These are phyloP conservation scores for Pyracantha coccinea DNA, from an alignment of 331 rosid genomes.

Conservation along the genomic window DNA sequence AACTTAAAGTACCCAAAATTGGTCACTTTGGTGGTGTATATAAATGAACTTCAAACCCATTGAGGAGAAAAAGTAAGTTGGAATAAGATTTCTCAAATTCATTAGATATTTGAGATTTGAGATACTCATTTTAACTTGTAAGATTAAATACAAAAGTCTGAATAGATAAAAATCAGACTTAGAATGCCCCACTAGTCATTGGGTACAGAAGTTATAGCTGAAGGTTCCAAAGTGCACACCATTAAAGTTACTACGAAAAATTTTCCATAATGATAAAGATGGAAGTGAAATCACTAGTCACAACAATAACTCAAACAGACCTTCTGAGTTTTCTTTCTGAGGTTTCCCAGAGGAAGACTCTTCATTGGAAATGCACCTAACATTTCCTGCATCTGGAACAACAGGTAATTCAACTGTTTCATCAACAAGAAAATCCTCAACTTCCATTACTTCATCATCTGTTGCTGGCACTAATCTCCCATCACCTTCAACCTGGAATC, in stretches of 20 bases:
- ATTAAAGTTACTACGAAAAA: constrained; percentile 1
- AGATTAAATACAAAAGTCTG: background rate
- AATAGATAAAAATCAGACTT: background rate
- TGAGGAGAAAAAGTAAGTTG: background rate
- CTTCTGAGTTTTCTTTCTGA: constrained; percentile 67
- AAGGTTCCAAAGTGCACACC: background rate
- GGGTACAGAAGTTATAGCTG: background rate
- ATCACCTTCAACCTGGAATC: constrained; percentile 84
- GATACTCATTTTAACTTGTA: background rate
- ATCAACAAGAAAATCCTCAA: constrained; percentile 74
- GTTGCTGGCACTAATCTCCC: constrained; percentile 98
- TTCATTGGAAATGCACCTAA: constrained; percentile 52
- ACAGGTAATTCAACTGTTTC: constrained; percentile 61
- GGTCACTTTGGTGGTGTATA: background rate
- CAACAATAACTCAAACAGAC: constrained; percentile 29
- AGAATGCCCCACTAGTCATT: background rate
- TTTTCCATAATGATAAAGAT: background rate
- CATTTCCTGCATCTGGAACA: constrained; percentile 45
- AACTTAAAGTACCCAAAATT: background rate
- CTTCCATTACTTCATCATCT: constrained; percentile 90
- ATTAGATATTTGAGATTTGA: background rate
- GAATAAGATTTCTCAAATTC: background rate
- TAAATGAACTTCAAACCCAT: background rate
- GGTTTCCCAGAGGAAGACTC: constrained; percentile 55
- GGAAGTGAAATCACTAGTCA: background rate